These are phyloP conservation scores for Erysimum cheiranthoides DNA, from an alignment of 345 rosid species.

Conservation along the genomic window DNA sequence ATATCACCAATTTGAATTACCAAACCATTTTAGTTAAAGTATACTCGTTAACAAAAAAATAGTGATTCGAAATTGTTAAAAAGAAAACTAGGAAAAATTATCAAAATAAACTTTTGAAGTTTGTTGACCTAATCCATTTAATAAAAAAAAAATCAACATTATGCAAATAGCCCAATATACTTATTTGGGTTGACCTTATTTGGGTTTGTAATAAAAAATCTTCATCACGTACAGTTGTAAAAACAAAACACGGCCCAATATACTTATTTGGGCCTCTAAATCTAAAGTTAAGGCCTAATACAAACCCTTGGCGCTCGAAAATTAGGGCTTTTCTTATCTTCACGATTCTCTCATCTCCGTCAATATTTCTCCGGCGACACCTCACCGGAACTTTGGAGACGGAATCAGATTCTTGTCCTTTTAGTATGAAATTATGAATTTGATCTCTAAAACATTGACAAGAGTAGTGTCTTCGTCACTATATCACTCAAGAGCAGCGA, in stretches of 20 bases:
- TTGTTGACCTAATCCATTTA: too few relatives aligned
- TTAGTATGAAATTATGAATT: conserved; percentile 39
- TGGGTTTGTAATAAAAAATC: too few relatives aligned
- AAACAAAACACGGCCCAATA: neutral
- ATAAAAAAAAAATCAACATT: too few relatives aligned
- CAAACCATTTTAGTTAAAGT: too few relatives aligned
- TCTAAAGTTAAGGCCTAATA: neutral
- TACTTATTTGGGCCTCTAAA: neutral
- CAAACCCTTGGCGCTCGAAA: conserved; percentile 25
- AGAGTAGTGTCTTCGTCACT: conserved; percentile 34
- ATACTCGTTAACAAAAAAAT: too few relatives aligned
- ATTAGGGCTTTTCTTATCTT: conserved; percentile 5
- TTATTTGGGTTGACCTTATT: too few relatives aligned
- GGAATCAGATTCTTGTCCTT: neutral
- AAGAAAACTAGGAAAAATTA: too few relatives aligned
- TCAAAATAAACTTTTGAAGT: too few relatives aligned
- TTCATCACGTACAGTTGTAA: too few relatives aligned
- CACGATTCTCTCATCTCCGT: neutral
- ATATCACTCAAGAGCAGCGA: conserved; percentile 27
- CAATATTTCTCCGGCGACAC: conserved; percentile 3
- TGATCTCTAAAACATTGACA: conserved; percentile 35
- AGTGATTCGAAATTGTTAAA: too few relatives aligned
- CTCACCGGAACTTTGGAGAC: conserved; percentile 8
- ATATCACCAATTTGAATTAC: too few relatives aligned
- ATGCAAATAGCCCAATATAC: neutral